phyloP scores from a whole-genome alignment of 2,329 filamentous ascomycete species.

The Claviceps digitariae region DNA sequence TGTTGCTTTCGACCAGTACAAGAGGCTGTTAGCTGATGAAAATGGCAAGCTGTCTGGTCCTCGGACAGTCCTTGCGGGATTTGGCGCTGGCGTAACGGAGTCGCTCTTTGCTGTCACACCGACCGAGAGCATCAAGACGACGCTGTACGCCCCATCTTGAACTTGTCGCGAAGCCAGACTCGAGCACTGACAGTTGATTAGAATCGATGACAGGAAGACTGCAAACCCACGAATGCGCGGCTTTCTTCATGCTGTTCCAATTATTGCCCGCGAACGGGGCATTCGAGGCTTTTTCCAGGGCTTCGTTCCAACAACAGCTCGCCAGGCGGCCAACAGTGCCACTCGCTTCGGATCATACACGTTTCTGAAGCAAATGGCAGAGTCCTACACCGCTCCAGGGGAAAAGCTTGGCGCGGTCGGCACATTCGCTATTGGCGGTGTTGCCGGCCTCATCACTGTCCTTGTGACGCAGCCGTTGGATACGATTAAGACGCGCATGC shows the following conservation, averaged over 20 bases:
- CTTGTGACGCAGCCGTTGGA: conserved; percentile 66
- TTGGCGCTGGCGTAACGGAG: conserved; percentile 90
- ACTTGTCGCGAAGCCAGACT: neutral
- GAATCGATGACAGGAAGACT: conserved; percentile 88
- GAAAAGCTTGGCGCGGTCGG: conserved; percentile 82
- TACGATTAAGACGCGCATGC: conserved; percentile 96
- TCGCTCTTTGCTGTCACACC: conserved; percentile 88
- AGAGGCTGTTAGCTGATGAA: conserved; percentile 64
- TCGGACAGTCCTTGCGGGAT: conserved; percentile 81
- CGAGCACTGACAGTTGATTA: conserved; percentile 18
- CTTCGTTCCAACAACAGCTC: conserved; percentile 84
- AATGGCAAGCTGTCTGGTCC: conserved; percentile 84
- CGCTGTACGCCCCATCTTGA: conserved; percentile 39
- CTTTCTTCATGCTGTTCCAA: conserved; percentile 76
- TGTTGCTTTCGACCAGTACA: conserved; percentile 93
- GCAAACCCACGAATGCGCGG: conserved; percentile 76
- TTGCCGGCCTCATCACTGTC: conserved; percentile 85
- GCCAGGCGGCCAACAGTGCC: conserved; percentile 89
- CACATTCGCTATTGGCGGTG: conserved; percentile 81
- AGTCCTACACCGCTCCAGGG: conserved; percentile 82
- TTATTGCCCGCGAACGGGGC: conserved; percentile 82
- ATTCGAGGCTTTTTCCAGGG: conserved; percentile 92
- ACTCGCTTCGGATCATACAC: conserved; percentile 87
- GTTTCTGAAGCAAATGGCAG: conserved; percentile 76
- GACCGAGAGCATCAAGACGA: conserved; percentile 97